Evolutionary conservation across 2,329 filamentous ascomycete species (phyloP).

Genomic region (Xenoacremonium recifei): DNA sequence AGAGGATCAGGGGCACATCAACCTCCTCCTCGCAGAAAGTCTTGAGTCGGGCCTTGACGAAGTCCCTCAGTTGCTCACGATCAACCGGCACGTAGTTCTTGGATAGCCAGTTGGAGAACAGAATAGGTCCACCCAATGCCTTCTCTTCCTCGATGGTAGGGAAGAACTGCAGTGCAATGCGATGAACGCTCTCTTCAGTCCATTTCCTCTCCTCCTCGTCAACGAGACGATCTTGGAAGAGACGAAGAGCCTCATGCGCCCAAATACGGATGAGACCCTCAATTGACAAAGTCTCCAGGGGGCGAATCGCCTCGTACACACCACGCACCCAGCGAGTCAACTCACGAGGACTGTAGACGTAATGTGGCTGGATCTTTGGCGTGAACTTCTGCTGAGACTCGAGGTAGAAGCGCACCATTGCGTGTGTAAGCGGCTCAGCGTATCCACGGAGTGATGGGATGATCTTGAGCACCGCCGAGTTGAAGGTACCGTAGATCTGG

Average conservation of each 20-base stretch:
- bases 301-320: constrained; percentile 93
- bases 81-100: constrained; percentile 98
- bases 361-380: constrained; percentile 94
- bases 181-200: constrained; percentile 85
- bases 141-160: constrained; percentile 90
- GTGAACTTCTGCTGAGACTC: constrained; percentile 95
- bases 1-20: constrained; percentile 96
- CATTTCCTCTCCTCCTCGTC: constrained; percentile 91
- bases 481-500: constrained; percentile 99
- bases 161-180: constrained; percentile 88
- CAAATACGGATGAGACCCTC: constrained; percentile 96
- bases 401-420: constrained; percentile 96
- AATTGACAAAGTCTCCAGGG: constrained; percentile 80
- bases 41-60: constrained; percentile 93
- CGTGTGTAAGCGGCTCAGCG: constrained; percentile 87
- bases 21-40: constrained; percentile 99
- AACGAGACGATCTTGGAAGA: constrained; percentile 97
- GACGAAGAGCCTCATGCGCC: constrained; percentile 92
- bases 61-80: constrained; percentile 90
- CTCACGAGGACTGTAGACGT: constrained; percentile 98
- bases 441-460: constrained; percentile 94
- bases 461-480: constrained; percentile 92
- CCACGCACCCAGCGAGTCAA: constrained; percentile 96
- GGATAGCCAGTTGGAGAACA: constrained; percentile 99
- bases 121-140: constrained; percentile 86